A percentile compares a stretch with the other conserved stretches of the same genome.
Conservation (phyloP, 495 filamentous ascomycete genomes). For the Penicillium roqueforti region DNA sequence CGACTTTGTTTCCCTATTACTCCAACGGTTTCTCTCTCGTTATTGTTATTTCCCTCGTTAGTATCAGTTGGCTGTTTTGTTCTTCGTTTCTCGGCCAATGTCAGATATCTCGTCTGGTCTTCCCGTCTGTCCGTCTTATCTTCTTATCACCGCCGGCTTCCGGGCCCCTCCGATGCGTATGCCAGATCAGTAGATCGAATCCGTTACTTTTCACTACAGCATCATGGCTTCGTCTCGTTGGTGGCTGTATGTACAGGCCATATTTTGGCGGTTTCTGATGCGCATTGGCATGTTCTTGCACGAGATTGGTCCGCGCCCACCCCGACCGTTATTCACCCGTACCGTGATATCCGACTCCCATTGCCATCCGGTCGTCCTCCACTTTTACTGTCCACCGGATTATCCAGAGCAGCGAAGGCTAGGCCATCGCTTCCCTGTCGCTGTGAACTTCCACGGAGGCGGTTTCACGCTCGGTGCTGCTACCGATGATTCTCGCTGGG, state of each 20-base stretch:
- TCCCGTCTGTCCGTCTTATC: neutral
- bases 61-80: neutral
- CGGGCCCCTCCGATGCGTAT: slow-evolving; percentile 2
- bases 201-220: neutral
- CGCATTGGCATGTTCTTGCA: slow-evolving; percentile 75
- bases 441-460: slow-evolving; percentile 75
- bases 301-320: slow-evolving; percentile 63
- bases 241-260: slow-evolving; percentile 68
- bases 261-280: slow-evolving; percentile 75
- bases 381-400: slow-evolving; percentile 73
- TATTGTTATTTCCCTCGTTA: neutral
- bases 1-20: neutral
- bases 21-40: neutral
- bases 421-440: slow-evolving; percentile 49
- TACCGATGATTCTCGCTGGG: slow-evolving; percentile 71
- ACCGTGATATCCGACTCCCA: slow-evolving; percentile 53
- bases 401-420: slow-evolving; percentile 45
- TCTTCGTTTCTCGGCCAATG: neutral
- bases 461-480: slow-evolving; percentile 70
- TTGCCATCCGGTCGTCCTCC: slow-evolving; percentile 57
- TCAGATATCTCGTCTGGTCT: neutral
- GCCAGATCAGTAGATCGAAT: neutral
- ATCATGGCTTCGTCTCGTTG: slow-evolving; percentile 54
- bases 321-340: slow-evolving; percentile 61
- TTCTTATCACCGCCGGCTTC: neutral